phyloP scores from a whole-genome alignment of 1,284 basidiomycete genomes.

The Lignosus rhinocerotis region DNA sequence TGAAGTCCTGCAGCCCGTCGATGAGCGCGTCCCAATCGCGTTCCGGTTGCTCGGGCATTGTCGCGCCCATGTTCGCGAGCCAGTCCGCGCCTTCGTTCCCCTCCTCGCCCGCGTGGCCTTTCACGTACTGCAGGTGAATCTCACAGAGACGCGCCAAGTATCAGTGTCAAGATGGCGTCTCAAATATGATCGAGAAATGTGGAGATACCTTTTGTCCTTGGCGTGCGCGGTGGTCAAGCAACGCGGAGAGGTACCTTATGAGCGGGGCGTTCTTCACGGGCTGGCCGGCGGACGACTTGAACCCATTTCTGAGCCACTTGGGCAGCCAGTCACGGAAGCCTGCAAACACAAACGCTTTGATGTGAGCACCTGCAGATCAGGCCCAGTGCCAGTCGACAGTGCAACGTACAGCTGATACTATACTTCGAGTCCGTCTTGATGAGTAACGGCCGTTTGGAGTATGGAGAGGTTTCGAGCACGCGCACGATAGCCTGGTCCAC shows the following conservation, averaged over 20 bases:
- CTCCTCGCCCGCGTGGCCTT: constrained; percentile 66
- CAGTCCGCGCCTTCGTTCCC: constrained; percentile 83
- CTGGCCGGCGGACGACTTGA: constrained; percentile 45
- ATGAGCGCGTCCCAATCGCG: constrained; percentile 51
- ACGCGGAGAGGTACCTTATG: constrained; percentile 60
- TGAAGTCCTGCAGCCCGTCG: background rate
- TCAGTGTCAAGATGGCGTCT: too few species aligned
- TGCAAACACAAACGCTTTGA: constrained; percentile 32
- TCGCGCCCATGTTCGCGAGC: constrained; percentile 60
- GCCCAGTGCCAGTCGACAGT: background rate
- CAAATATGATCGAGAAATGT: background rate
- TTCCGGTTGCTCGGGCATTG: constrained; percentile 42
- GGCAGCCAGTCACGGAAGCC: constrained; percentile 67
- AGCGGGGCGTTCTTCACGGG: constrained; percentile 67
- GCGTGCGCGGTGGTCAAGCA: constrained; percentile 48
- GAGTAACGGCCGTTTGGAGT: constrained; percentile 50
- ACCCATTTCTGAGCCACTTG: constrained; percentile 58
- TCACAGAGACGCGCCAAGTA: background rate
- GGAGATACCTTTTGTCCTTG: constrained; percentile 45
- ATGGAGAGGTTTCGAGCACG: constrained; percentile 65
- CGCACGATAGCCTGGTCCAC: constrained; percentile 70
- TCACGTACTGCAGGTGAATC: constrained; percentile 64
- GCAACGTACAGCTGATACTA: constrained; percentile 61
- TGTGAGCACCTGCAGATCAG: background rate
- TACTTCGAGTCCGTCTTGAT: constrained; percentile 82